Evolutionary conservation across 306 rosid species (phyloP).

Genomic region (Prunus kanzakura): DNA sequence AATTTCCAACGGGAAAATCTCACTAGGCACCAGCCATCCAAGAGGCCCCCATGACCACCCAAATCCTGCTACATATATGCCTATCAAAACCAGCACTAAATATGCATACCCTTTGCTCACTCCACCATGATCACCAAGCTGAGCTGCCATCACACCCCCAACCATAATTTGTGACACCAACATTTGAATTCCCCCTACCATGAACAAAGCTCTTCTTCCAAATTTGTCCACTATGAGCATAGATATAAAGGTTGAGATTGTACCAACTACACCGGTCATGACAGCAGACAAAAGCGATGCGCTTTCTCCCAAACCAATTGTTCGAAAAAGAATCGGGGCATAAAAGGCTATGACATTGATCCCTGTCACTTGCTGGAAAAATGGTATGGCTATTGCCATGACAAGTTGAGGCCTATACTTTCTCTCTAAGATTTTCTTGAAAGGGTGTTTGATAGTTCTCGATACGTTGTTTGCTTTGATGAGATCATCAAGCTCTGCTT

Average conservation of each 20-base stretch:
- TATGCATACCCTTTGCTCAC: conserved; percentile 42
- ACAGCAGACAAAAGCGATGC: conserved; percentile 50
- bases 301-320: conserved; percentile 60
- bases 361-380: conserved; percentile 70
- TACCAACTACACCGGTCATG: conserved; percentile 43
- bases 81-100: conserved; percentile 44
- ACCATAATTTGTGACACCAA: conserved; percentile 43
- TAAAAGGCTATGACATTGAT: conserved; percentile 63
- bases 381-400: conserved; percentile 61
- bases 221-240: conserved; percentile 66
- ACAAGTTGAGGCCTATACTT: conserved; percentile 63
- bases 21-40: conserved; percentile 65
- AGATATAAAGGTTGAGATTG: conserved; percentile 46
- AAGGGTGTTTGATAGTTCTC: conserved; percentile 43
- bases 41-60: conserved; percentile 78
- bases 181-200: conserved; percentile 62
- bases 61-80: conserved; percentile 58
- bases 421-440: conserved; percentile 41
- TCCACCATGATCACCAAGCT: conserved; percentile 56
- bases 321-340: conserved; percentile 48
- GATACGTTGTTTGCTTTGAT: conserved; percentile 38
- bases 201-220: conserved; percentile 55
- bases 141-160: conserved; percentile 46
- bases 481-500: conserved; percentile 55
- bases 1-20: conserved; percentile 59